A percentile compares a stretch with the other conserved stretches of the same genome.
Evolutionary conservation across 805 yeast species (phyloP).

Genomic region (Kurtzmaniella fragi): DNA sequence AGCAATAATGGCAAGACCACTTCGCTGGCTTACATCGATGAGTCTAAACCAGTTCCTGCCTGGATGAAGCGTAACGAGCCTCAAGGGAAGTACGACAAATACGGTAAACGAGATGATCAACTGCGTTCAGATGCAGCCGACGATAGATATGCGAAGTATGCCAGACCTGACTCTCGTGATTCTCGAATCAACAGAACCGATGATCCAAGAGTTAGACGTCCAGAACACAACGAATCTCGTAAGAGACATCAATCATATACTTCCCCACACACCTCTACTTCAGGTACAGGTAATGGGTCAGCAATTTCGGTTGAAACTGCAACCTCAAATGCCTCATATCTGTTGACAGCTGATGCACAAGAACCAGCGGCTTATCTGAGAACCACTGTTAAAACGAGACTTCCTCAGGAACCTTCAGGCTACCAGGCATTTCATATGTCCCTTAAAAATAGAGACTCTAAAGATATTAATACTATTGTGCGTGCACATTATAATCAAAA

Average conservation of each 20-base stretch:
- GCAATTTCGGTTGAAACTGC: not conserved
- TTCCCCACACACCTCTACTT: no score
- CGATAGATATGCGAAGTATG: constrained; percentile 15
- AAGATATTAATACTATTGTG: constrained; percentile 61
- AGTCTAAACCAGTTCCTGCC: constrained; percentile 26
- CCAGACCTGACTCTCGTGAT: constrained; percentile 2
- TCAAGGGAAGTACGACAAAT: constrained; percentile 33
- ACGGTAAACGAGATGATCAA: constrained; percentile 19
- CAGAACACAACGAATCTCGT: not conserved
- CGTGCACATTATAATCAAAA: constrained; percentile 83
- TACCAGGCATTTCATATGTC: constrained; percentile 32
- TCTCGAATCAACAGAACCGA: constrained; percentile 2
- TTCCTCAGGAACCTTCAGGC: not conserved
- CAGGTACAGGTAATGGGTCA: not conserved
- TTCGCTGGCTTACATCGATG: constrained; percentile 18
- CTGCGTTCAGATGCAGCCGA: constrained; percentile 1
- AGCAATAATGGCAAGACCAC: constrained; percentile 1
- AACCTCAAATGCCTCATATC: not conserved
- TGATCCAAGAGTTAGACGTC: not conserved
- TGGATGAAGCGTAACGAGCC: constrained; percentile 28
- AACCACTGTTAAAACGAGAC: no score
- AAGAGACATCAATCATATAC: not conserved
- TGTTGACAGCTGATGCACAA: no score
- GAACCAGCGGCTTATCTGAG: no score
- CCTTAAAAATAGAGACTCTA: constrained; percentile 27